Conservation (phyloP, 805 yeast genomes). For the Wickerhamiella qilinensis region DNA sequence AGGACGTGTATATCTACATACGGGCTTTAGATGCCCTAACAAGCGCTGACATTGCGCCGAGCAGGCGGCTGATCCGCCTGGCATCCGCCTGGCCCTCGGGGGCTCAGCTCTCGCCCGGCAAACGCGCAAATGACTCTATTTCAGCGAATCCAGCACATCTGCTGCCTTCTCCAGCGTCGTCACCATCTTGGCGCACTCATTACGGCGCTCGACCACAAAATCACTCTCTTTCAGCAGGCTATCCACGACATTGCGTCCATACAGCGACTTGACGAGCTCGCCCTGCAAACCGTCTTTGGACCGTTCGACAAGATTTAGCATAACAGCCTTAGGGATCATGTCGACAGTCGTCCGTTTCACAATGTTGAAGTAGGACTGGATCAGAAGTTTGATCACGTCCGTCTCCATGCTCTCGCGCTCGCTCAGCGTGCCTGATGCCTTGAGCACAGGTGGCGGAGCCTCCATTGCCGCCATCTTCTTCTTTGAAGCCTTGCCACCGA, state of each 20-base stretch:
- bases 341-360: slow-evolving; percentile 90
- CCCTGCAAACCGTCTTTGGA: slow-evolving; percentile 83
- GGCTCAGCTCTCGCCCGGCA: too few species aligned
- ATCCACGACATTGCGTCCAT: slow-evolving; percentile 50
- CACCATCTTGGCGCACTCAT: slow-evolving; percentile 90
- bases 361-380: slow-evolving; percentile 77
- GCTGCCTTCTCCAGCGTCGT: slow-evolving; percentile 79
- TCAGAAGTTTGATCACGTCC: slow-evolving; percentile 85
- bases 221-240: slow-evolving; percentile 85
- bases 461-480: slow-evolving; percentile 91
- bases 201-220: slow-evolving; percentile 79
- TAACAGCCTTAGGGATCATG: slow-evolving; percentile 85
- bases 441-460: slow-evolving; percentile 89
- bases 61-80: too few species aligned
- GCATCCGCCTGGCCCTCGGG: too few species aligned
- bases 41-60: too few species aligned
- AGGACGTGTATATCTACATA: too few species aligned
- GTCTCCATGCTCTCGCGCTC: slow-evolving; percentile 96
- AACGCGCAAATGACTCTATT: too few species aligned
- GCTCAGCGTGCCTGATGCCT: slow-evolving; percentile 83
- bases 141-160: slow-evolving; percentile 45
- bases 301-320: slow-evolving; percentile 74
- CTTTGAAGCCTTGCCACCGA: slow-evolving; percentile 59
- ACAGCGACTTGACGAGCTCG: slow-evolving; percentile 73
- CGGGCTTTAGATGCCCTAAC: too few species aligned